Percentiles rank a stretch among this genome's conserved stretches.
Evolutionary conservation across 768 basidiomycete genomes (phyloP).

Genomic region (Hygrocybe coccinea): DNA sequence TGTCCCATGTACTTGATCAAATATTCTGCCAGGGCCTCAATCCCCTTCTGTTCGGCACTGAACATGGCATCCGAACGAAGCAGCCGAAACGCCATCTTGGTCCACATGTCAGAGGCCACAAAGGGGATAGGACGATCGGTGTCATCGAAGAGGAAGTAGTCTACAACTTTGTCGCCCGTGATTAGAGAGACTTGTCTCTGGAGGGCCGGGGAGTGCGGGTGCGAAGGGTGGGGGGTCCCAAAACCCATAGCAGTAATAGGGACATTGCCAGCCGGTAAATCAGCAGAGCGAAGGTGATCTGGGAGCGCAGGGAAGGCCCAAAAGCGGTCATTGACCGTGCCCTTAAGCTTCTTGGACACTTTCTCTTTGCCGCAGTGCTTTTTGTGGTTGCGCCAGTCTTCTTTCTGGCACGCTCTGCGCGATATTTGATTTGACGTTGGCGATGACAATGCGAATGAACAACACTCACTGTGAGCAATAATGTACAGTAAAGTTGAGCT

Average conservation of each 20-base stretch:
- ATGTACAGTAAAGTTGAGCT: constrained; percentile 15
- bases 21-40: constrained; percentile 13
- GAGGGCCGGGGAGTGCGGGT: constrained; percentile 12
- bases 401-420: constrained; percentile 15
- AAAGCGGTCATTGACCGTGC: constrained; percentile 15
- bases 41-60: not conserved
- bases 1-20: constrained; percentile 15
- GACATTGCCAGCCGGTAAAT: not conserved
- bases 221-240: constrained; percentile 8
- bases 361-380: constrained; percentile 16
- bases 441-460: not conserved
- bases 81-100: constrained; percentile 12
- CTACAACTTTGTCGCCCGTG: constrained; percentile 13
- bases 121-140: constrained; percentile 14
- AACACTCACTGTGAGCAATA: constrained; percentile 18
- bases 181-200: constrained; percentile 17
- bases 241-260: constrained; percentile 6
- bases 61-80: constrained; percentile 12
- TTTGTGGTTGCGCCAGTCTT: constrained; percentile 17
- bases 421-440: not conserved
- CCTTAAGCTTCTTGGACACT: constrained; percentile 16
- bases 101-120: constrained; percentile 7
- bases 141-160: constrained; percentile 20
- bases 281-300: not conserved
- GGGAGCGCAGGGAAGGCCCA: constrained; percentile 10